A percentile compares a stretch with the other conserved stretches of the same genome.
phyloP scores from a whole-genome alignment of 805 yeast genomes.

The Wickerhamomyces ciferrii region DNA sequence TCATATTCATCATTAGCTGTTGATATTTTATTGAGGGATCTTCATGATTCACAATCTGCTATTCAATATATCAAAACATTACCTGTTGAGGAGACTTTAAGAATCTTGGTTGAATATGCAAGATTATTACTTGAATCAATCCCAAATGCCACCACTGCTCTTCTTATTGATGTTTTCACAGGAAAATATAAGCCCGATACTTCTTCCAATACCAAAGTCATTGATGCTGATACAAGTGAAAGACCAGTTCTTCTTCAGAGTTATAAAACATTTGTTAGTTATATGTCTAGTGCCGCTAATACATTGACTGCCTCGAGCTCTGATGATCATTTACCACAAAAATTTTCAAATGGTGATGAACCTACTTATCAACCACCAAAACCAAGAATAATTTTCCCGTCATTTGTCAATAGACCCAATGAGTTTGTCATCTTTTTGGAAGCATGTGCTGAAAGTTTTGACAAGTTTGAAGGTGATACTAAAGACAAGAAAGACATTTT shows the following conservation, averaged over 20 bases:
- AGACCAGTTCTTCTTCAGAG: slow-evolving; percentile 35
- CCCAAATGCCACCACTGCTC: slow-evolving; percentile 78
- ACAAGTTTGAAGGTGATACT: slow-evolving; percentile 60
- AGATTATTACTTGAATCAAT: slow-evolving; percentile 55
- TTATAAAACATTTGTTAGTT: slow-evolving; percentile 53
- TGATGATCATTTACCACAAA: slow-evolving; percentile 10
- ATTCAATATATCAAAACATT: slow-evolving; percentile 63
- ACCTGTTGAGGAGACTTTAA: slow-evolving; percentile 68
- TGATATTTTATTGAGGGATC: slow-evolving; percentile 64
- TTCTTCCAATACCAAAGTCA: neutral
- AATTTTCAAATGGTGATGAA: slow-evolving; percentile 11
- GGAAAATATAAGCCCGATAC: slow-evolving; percentile 63
- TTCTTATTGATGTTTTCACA: slow-evolving; percentile 83
- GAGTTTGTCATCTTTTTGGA: slow-evolving; percentile 91
- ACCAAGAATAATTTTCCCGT: slow-evolving; percentile 80
- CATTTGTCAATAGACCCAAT: slow-evolving; percentile 79
- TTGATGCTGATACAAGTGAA: slow-evolving; percentile 1
- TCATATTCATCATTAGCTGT: slow-evolving; percentile 74
- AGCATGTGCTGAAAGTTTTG: slow-evolving; percentile 80
- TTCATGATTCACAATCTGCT: slow-evolving; percentile 54
- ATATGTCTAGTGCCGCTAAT: slow-evolving; percentile 34
- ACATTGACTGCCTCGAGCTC: slow-evolving; percentile 14
- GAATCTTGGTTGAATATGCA: slow-evolving; percentile 65
- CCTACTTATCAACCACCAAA: slow-evolving; percentile 89
- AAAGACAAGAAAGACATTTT: slow-evolving; percentile 70